phyloP scores from a whole-genome alignment of 495 filamentous ascomycete species.

The Aspergillus indologenus region DNA sequence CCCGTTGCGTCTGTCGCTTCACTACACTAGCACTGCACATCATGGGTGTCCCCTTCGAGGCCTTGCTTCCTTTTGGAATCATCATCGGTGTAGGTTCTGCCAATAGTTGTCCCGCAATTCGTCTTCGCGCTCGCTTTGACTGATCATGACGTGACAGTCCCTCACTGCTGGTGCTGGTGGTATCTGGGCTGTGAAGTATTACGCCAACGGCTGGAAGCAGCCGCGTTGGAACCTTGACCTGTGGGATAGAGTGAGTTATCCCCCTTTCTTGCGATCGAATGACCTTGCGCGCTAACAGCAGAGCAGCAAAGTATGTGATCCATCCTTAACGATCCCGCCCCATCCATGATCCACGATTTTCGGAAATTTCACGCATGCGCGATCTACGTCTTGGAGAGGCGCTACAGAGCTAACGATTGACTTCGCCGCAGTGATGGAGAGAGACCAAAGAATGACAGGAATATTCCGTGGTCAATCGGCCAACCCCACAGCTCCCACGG shows the following conservation, averaged over 20 bases:
- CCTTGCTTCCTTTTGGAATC: constrained; percentile 90
- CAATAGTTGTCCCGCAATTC: constrained; percentile 10
- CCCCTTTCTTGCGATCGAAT: constrained; percentile 28
- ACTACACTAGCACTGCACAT: constrained; percentile 22
- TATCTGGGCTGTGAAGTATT: constrained; percentile 67
- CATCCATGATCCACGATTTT: neutral
- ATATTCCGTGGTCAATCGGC: constrained; percentile 80
- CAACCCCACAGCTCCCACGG: constrained; percentile 70
- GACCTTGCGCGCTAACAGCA: constrained; percentile 40
- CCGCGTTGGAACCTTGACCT: constrained; percentile 77
- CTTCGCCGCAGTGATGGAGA: constrained; percentile 82
- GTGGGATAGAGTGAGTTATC: constrained; percentile 81
- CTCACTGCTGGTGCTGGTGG: constrained; percentile 80
- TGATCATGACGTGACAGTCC: constrained; percentile 58
- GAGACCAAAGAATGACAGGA: constrained; percentile 88
- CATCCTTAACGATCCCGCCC: neutral
- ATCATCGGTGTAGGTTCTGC: constrained; percentile 68
- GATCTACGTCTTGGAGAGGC: neutral
- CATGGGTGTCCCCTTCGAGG: constrained; percentile 97
- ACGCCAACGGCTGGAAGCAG: constrained; percentile 86
- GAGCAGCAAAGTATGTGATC: constrained; percentile 69
- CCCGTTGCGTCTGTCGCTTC: constrained; percentile 12
- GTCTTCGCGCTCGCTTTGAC: constrained; percentile 1
- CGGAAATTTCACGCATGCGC: neutral
- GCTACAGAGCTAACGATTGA: constrained; percentile 16